A percentile compares a stretch with the other conserved stretches of the same genome.
Conservation (phyloP, 495 filamentous ascomycete species). For the Aspergillus bertholletiae region DNA sequence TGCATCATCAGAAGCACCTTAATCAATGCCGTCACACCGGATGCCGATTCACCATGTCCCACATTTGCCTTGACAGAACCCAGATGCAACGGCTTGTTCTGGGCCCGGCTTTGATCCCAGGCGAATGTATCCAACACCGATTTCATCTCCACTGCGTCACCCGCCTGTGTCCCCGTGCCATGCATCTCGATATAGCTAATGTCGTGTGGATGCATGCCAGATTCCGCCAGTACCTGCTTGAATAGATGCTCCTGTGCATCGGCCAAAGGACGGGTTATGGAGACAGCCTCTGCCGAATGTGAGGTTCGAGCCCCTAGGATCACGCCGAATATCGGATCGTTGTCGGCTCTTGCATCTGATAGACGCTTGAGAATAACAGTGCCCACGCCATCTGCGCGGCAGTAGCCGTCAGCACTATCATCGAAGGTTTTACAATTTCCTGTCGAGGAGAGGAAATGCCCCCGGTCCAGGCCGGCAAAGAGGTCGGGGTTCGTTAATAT, state of each 20-base stretch:
- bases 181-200: conserved; percentile 83
- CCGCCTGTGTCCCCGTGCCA: conserved; percentile 80
- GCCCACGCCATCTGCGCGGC: conserved; percentile 65
- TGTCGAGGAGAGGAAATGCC: conserved; percentile 74
- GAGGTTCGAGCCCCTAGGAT: conserved; percentile 64
- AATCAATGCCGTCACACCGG: conserved; percentile 73
- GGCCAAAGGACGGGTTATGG: conserved; percentile 74
- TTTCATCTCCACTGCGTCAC: conserved; percentile 71
- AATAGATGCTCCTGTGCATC: conserved; percentile 66
- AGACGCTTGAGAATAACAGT: conserved; percentile 70
- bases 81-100: conserved; percentile 67
- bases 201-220: conserved; percentile 64
- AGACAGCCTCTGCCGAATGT: conserved; percentile 71
- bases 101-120: conserved; percentile 56
- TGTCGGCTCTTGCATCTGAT: conserved; percentile 66
- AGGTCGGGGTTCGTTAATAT: conserved; percentile 78
- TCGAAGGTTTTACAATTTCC: conserved; percentile 79
- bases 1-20: conserved; percentile 85
- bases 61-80: conserved; percentile 85
- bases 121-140: conserved; percentile 78
- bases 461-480: conserved; percentile 68
- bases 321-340: conserved; percentile 65
- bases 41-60: conserved; percentile 83
- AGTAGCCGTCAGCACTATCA: conserved; percentile 75
- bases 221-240: conserved; percentile 58